Percentiles rank a stretch among this genome's conserved stretches.
Conservation (phyloP, 305 asterid genomes). For the Fraxinus floribunda region DNA sequence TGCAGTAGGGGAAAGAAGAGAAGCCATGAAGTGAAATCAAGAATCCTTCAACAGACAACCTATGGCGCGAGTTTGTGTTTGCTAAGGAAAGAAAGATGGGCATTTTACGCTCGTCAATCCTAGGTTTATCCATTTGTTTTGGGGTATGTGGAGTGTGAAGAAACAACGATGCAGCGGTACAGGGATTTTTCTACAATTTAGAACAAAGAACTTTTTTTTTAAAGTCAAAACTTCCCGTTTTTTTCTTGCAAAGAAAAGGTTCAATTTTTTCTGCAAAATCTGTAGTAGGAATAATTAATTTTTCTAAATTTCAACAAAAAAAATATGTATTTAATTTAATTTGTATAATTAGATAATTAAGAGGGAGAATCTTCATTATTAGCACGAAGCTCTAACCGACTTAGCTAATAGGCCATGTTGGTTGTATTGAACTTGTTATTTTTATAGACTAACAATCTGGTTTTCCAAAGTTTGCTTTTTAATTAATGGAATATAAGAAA, state of each 20-base stretch:
- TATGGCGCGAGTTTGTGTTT: constrained; percentile 1
- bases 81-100: constrained; percentile 26
- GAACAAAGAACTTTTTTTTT: background rate
- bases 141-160: constrained; percentile 47
- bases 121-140: constrained; percentile 40
- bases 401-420: constrained; percentile 45
- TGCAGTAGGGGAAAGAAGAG: constrained; percentile 52
- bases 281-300: too few species aligned
- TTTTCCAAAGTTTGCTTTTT: too few species aligned
- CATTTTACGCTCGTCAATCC: constrained; percentile 45
- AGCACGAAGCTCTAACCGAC: constrained; percentile 71
- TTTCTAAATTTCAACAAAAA: too few species aligned
- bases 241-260: too few species aligned
- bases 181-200: background rate
- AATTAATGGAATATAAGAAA: too few species aligned
- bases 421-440: too few species aligned
- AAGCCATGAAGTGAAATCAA: constrained; percentile 48
- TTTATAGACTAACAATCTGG: too few species aligned
- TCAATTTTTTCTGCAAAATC: too few species aligned
- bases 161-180: constrained; percentile 48
- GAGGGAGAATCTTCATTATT: constrained; percentile 28
- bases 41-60: constrained; percentile 6
- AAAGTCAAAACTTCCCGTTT: too few species aligned
- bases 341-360: too few species aligned
- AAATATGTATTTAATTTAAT: too few species aligned